Conservation (phyloP, 345 rosid species). For the Corchorus olitorius region DNA sequence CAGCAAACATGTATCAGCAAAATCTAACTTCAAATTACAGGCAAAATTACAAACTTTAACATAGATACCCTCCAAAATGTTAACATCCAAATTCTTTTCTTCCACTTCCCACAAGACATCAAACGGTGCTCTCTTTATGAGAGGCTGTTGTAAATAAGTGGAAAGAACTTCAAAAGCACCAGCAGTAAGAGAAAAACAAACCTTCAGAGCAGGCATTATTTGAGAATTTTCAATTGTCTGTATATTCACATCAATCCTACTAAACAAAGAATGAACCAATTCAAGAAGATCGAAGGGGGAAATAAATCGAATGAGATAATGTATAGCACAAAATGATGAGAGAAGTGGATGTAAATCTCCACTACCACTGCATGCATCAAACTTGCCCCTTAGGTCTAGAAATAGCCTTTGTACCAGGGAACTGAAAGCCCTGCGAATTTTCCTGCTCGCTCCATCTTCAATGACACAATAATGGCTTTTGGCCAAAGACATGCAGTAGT, state of each 20-base stretch:
- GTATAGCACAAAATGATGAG: constrained; percentile 55
- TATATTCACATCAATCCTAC: constrained; percentile 40
- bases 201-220: constrained; percentile 35
- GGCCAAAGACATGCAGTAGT: constrained; percentile 43
- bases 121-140: constrained; percentile 38
- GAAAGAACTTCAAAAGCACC: constrained; percentile 67
- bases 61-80: constrained; percentile 65
- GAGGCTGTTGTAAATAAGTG: constrained; percentile 54
- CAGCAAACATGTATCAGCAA: constrained; percentile 66
- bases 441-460: constrained; percentile 36
- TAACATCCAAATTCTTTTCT: constrained; percentile 46
- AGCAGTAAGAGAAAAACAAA: constrained; percentile 64
- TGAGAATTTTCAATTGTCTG: constrained; percentile 30
- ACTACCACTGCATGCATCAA: constrained; percentile 50
- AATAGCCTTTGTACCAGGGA: constrained; percentile 47
- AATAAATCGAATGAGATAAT: constrained; percentile 52
- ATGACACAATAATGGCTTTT: constrained; percentile 27
- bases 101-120: constrained; percentile 58
- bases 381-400: constrained; percentile 41
- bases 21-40: constrained; percentile 41
- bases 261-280: constrained; percentile 57
- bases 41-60: constrained; percentile 55
- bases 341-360: constrained; percentile 48
- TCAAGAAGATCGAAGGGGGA: constrained; percentile 79
- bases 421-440: constrained; percentile 46